These are phyloP conservation scores for Mycosphaerella arachidis DNA, from an alignment of 2,329 filamentous ascomycete genomes.

Conservation along the genomic window DNA sequence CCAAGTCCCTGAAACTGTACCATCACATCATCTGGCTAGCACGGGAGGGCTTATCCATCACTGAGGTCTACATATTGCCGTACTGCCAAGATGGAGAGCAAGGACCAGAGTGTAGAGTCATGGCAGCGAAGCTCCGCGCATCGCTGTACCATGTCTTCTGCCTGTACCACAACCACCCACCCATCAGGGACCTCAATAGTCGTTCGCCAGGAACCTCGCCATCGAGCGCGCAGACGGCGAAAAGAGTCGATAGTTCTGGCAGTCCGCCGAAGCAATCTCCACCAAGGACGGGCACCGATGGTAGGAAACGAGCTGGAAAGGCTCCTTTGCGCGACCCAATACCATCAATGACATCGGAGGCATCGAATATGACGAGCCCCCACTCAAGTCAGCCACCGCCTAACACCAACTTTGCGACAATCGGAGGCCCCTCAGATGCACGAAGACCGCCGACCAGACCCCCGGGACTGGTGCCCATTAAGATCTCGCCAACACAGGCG, in stretches of 20 bases:
- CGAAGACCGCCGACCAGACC: constrained; percentile 36
- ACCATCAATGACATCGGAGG: constrained; percentile 46
- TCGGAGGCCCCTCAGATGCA: constrained; percentile 19
- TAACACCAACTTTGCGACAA: constrained; percentile 29
- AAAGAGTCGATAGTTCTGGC: constrained; percentile 10
- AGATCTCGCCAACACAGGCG: constrained; percentile 32
- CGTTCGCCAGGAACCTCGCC: constrained; percentile 23
- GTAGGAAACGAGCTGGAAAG: constrained; percentile 21
- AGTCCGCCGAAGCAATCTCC: constrained; percentile 21
- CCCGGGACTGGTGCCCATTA: constrained; percentile 37
- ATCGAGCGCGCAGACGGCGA: constrained; percentile 22
- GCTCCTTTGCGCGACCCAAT: constrained; percentile 46
- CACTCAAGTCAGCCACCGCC: constrained; percentile 42
- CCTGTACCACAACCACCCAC: constrained; percentile 86
- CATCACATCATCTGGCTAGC: constrained; percentile 94
- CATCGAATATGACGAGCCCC: constrained; percentile 49
- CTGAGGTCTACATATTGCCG: constrained; percentile 81
- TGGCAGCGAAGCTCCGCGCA: constrained; percentile 85
- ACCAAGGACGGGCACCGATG: constrained; percentile 20
- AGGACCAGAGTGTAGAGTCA: constrained; percentile 75
- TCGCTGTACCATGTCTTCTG: constrained; percentile 97
- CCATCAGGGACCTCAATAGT: constrained; percentile 56
- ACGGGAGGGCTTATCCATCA: constrained; percentile 79
- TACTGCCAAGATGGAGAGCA: constrained; percentile 64
- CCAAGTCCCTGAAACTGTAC: constrained; percentile 76